Percentiles rank a stretch among this genome's conserved stretches.
Conservation (phyloP, 2,329 filamentous ascomycete genomes). For the Fusarium luffae region DNA sequence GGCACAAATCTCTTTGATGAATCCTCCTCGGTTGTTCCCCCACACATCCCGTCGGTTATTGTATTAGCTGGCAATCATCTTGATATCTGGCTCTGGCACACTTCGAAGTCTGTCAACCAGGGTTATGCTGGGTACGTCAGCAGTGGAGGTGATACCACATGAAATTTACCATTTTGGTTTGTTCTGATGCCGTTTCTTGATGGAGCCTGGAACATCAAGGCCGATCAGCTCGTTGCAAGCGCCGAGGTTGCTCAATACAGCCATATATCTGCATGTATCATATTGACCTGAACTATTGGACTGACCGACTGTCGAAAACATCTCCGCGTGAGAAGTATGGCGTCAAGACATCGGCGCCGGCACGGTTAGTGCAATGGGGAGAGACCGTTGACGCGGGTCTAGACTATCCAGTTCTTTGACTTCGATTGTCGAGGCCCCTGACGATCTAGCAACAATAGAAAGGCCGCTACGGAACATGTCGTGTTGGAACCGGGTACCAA, state of each 20-base stretch:
- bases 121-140: slow-evolving; percentile 39
- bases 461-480: slow-evolving; percentile 32
- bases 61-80: slow-evolving; percentile 12
- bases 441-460: slow-evolving; percentile 26
- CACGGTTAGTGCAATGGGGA: slow-evolving; percentile 33
- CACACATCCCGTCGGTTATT: slow-evolving; percentile 30
- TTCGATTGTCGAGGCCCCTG: slow-evolving; percentile 24
- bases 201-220: background rate
- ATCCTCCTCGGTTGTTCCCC: slow-evolving; percentile 30
- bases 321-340: slow-evolving; percentile 26
- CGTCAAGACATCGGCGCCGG: slow-evolving; percentile 29
- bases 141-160: slow-evolving; percentile 34
- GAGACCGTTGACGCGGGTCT: slow-evolving; percentile 33
- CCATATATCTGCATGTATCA: slow-evolving; percentile 2
- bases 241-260: slow-evolving; percentile 1
- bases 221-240: slow-evolving; percentile 3
- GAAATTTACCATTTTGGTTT: slow-evolving; percentile 15
- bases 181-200: slow-evolving; percentile 18
- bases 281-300: slow-evolving; percentile 27
- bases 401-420: slow-evolving; percentile 31
- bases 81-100: slow-evolving; percentile 10
- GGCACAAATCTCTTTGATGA: slow-evolving; percentile 1
- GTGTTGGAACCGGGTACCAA: slow-evolving; percentile 22
- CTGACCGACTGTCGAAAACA: slow-evolving; percentile 8
- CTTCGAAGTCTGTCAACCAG: slow-evolving; percentile 8